Base-by-base conservation (phyloP, 2,329 filamentous ascomycete species). In the Trichoderma sp. region DNA sequence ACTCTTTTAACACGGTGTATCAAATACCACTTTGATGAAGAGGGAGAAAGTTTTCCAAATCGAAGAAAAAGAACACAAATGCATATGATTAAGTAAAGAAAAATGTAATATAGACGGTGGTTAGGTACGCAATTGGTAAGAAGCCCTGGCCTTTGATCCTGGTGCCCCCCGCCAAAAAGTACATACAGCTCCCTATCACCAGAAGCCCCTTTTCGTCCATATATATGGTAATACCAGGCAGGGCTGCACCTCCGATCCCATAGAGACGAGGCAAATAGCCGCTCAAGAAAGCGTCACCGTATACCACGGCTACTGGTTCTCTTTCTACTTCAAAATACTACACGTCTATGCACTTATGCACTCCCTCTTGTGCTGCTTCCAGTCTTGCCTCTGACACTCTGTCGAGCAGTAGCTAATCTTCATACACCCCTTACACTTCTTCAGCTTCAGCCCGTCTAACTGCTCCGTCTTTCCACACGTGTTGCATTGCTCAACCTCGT, bases 341-440 rank as follows among this genome's bases (percentile, higher is more conserved):
- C 9, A 14, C 1, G 4, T 53, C 27, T 62, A 31, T 53, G 3
- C 27, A 45, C 29, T 12, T 67, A 27, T 41, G 9, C 75, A 68
- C 50, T 74, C 38, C 71, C 21, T 35, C 41, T 31, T 69, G n/a
- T 91, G 89, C 79, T 83, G 86, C 78, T 85, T 87, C 89, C 89
- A 91, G 75, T 90, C 87, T 77, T 82, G 84, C 80, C 85, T 86
- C 84, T 91, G 89, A 72, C 89, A 91, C 66, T 86, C 85, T 0
- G 74, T 75, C 3, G 86, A 88, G 80, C 89, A 91, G 72, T 91
- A 91, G 76, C 80, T 84, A 14, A 80, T 86, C 66, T 80, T 80
- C 77, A 81, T 79, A 75, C 89, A 91, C 8, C 85, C 78, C 68
- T 77, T 75, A 76, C 89, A 91, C 76, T 81, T 86, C 79, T 86